These are phyloP conservation scores for Lachnellula suecica DNA, from an alignment of 2,329 filamentous ascomycete genomes.

Conservation along the genomic window DNA sequence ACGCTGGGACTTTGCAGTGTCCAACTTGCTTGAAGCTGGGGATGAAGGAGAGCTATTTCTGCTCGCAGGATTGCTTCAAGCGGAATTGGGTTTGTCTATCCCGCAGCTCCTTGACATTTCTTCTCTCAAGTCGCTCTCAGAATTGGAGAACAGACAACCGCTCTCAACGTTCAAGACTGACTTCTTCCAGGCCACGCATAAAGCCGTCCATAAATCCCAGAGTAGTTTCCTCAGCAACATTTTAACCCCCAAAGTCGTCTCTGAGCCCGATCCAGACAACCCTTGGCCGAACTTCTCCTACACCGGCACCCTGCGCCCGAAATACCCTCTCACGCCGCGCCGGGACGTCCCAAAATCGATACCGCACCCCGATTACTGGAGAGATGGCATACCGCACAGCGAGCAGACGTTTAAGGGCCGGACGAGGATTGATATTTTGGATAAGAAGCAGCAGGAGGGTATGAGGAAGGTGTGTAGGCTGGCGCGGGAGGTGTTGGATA, in stretches of 20 bases:
- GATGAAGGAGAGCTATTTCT: constrained; percentile 90
- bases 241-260: constrained; percentile 77
- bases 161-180: constrained; percentile 12
- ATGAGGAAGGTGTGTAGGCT: constrained; percentile 93
- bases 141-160: not conserved
- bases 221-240: constrained; percentile 72
- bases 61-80: constrained; percentile 98
- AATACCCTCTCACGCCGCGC: constrained; percentile 77
- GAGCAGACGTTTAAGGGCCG: constrained; percentile 60
- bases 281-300: constrained; percentile 87
- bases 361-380: constrained; percentile 81
- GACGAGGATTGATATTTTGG: constrained; percentile 81
- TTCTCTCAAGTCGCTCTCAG: not conserved
- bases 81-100: constrained; percentile 80
- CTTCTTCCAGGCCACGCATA: constrained; percentile 69
- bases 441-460: constrained; percentile 72
- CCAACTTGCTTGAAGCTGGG: constrained; percentile 91
- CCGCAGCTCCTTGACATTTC: not conserved
- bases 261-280: constrained; percentile 92
- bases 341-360: constrained; percentile 79
- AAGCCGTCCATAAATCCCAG: constrained; percentile 79
- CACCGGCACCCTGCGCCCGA: constrained; percentile 78
- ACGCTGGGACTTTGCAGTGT: constrained; percentile 84
- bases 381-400: constrained; percentile 72
- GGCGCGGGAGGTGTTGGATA: constrained; percentile 88